Conservation (phyloP, 192 early-diverging fungal genomes). For the Dispira parvispora region DNA sequence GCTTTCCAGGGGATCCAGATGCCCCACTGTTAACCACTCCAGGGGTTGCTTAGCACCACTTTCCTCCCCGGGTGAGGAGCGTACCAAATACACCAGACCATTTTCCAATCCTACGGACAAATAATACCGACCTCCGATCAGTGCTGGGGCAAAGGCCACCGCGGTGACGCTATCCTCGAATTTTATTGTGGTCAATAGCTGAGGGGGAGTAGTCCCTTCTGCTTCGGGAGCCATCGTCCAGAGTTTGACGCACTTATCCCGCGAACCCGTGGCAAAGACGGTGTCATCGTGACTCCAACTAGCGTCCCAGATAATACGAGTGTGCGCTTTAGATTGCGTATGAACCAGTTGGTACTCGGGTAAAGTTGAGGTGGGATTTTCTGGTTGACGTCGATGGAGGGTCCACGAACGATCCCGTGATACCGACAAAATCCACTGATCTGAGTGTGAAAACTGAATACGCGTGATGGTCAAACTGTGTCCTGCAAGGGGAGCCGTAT, state of each 20-base stretch:
- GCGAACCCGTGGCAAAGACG: conserved; percentile 80
- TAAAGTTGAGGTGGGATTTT: conserved; percentile 15
- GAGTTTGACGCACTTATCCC: conserved; percentile 79
- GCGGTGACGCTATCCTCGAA: conserved; percentile 71
- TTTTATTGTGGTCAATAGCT: conserved; percentile 41
- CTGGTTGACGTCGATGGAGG: conserved; percentile 43
- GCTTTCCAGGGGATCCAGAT: conserved; percentile 30
- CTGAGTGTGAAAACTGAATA: conserved; percentile 58
- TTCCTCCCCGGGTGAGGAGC: conserved; percentile 15
- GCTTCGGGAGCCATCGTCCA: conserved; percentile 27
- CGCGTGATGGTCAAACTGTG: conserved; percentile 78
- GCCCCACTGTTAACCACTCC: conserved; percentile 16
- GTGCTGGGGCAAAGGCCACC: conserved; percentile 50
- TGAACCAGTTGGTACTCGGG: conserved; percentile 35
- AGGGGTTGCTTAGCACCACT: conserved; percentile 18
- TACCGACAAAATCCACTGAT: conserved; percentile 53
- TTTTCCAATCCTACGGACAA: conserved; percentile 68
- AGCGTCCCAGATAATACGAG: conserved; percentile 86
- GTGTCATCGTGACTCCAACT: conserved; percentile 61
- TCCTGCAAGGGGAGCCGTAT: conserved; percentile 30
- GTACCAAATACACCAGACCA: conserved; percentile 46
- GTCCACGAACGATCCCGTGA: conserved; percentile 83
- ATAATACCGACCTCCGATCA: conserved; percentile 16
- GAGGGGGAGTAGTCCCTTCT: conserved; percentile 3
- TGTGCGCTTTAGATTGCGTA: conserved; percentile 57